Evolutionary conservation across 257 asterid species (phyloP), one percentile per base, ranked within the genome.

Genomic region (Solanum ahanhuiri): DNA sequence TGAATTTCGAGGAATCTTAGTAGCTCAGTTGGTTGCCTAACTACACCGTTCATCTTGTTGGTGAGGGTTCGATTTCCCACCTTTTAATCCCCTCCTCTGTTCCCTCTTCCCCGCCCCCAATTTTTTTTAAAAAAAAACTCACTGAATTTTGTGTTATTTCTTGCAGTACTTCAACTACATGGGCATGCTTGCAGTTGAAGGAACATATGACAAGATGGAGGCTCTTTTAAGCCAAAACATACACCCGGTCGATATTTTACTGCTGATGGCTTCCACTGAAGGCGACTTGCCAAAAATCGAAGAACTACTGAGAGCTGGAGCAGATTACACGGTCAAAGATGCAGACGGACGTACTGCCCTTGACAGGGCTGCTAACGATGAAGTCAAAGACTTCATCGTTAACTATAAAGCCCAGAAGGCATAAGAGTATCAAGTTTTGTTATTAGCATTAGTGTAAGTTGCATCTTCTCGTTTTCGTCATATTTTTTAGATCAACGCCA

Each of bases 101-200:
- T 34, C 35, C 35, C 35, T 34, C 35, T 34, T 34, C 35, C 35
- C 35, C 35, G 35, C 35, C 35, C 35, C 35, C 35, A 34, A 34
- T 34, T 34, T 34, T 34, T 34, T 34, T 34, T 4, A 0, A 4
- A 34, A 34, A 34, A 34, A 34, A 0, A 22, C 85, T 82, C 17
- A 31, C 48, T 67, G 41, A 66, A 17, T 51, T n/a, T 20, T 12
- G 11, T 48, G 25, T 34, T 75, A 39, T 15, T 63, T 34, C 60
- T 12, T 39, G 84, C 92, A 94, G 99, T 96, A 96, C 90, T 96
- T 94, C 95, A 95, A 96, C 86, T 96, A 95, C 88, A 95, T 95
- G 99, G 99, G 99, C n/a, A 95, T 96, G 98, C 92, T 95, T 45
- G 99, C 98, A n/a, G 99, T 95, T 85, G 99, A 96, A 91, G 98